Base-by-base conservation (phyloP, 306 rosid species). In the Vigna nakashimae region DNA sequence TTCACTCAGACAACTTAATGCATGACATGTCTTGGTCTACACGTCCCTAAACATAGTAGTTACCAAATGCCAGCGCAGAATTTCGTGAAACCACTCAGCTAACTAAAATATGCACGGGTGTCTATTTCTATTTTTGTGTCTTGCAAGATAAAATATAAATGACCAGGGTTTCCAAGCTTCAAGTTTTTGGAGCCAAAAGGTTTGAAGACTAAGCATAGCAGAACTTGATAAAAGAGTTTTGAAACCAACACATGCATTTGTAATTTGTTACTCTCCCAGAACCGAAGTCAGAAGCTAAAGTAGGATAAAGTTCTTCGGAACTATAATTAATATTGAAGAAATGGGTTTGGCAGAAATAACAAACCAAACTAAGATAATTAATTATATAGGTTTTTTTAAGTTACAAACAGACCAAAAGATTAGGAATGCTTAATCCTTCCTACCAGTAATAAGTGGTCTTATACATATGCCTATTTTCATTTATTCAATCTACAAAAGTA, bases 401-500 rank as follows among this genome's bases (percentile, higher is more conserved):
- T 15, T 65, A 42, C 62, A 80, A 64, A 53, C 69, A 49, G 43
- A 62, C 55, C 53, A 48, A 6, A 52, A 65, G 59, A 57, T 32
- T 73, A 24, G 48, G 45, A 68, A 36, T 72, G 64, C 51, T 77
- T 58, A 62, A 62, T 79, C 67, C 52, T 79, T 62, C 52, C 66
- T 76, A 76, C 43, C 57, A 71, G 64, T 51, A 72, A 75, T 9
- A 49, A 58, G 64, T 28, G 58, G 46, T 81, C 59, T 64, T 76
- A 46, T 71, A 11, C 7, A 34, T 65, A 24, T 66, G 73, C 69
- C 72, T 52, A 34, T 68, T 20, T 45, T 78, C 28, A 67, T 79
- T 84, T 79, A 75, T 84, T 75, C 79, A 75, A 64, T 75, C 79
- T 79, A 79, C 79, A 75, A 3, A 59, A 67, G 34, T 63, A 71